Base-by-base conservation (phyloP, 164 flowering plant species). In the Chimonanthus salicifolius region DNA sequence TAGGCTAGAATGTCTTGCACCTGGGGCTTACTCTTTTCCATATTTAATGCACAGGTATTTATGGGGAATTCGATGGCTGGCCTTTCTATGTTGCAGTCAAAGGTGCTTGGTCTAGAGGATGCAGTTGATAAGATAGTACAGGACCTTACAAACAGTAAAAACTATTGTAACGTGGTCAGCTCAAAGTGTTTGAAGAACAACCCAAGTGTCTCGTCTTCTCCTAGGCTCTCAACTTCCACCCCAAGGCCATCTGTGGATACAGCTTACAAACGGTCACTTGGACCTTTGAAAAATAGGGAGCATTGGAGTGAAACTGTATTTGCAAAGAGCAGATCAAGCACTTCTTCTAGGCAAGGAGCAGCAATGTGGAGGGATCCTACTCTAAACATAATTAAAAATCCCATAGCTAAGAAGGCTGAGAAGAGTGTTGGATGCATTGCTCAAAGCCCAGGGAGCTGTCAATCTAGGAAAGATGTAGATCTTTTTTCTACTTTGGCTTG, bases 161-260 rank as follows among this genome's bases (percentile, higher is more conserved):
- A 75, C 72, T 68, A 76, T 80, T 75, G 83, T 62, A 80, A 82
- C 78, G 65, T 70, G 63, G 79, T 64, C 18, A 79, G 69, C 79
- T 73, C 87, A 16, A 87, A 75, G 80, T 46, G 76, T 63, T 60
- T 78, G 65, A 91, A 82, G 78, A 84, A 79, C 66, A 80, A 69
- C 74, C 80, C 81, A 50, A 76, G 76, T 73, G 74, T 81, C 58
- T 70, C 75, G 21, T 73, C 81, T 69, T 89, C 96, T 68, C 90
- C 97, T 62, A 80, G 88, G 71, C 75, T 82, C 70, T 92, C 96
- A 46, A 82, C 82, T 20, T 83, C 80, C 85, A 88, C 90, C 66
- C 88, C 92, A 20, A 84, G 96, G 83, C 82, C 90, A 72, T 89
- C 96, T 62, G 71, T 85, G 7, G 94, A 90, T 62, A 75, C 80